Percentiles rank a stretch among this genome's conserved stretches.
Conservation (phyloP, 164 flowering plant species). For the Platanus orientalis region DNA sequence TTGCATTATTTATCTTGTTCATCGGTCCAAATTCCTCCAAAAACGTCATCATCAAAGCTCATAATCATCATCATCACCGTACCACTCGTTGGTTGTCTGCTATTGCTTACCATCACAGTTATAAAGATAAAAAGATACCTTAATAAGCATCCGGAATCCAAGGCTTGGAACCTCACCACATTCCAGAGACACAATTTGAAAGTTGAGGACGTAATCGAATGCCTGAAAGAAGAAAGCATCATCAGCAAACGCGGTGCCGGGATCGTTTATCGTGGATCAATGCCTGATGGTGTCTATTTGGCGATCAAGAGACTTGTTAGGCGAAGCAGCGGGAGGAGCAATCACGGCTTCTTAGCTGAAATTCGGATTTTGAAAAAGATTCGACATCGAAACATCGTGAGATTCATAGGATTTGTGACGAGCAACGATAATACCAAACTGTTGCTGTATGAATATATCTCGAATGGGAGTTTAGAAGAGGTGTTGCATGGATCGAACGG, state of each 20-base stretch:
- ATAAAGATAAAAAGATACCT: conserved; percentile 12
- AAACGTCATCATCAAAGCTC: conserved; percentile 14
- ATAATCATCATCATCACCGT: conserved; percentile 22
- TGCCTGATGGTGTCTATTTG: conserved; percentile 62
- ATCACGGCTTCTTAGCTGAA: conserved; percentile 87
- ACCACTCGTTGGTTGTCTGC: conserved; percentile 12
- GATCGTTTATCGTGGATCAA: conserved; percentile 79
- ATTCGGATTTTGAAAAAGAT: conserved; percentile 75
- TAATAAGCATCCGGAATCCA: conserved; percentile 30
- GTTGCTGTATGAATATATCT: conserved; percentile 64
- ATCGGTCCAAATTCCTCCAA: background rate
- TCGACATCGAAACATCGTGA: conserved; percentile 79
- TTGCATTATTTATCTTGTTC: conserved; percentile 27
- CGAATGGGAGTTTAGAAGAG: too few relatives aligned
- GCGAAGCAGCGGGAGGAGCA: conserved; percentile 41
- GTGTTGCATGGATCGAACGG: too few relatives aligned
- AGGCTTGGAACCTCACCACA: conserved; percentile 70
- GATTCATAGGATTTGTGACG: conserved; percentile 72
- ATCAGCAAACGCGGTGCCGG: conserved; percentile 97
- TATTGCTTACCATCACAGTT: conserved; percentile 13
- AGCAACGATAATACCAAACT: conserved; percentile 77
- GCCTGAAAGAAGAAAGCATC: conserved; percentile 81
- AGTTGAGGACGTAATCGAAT: conserved; percentile 73
- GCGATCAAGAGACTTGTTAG: conserved; percentile 72
- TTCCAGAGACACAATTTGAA: conserved; percentile 71